These are phyloP conservation scores for Aureobasidium sp. DNA, from an alignment of 2,329 filamentous ascomycete species.

Conservation along the genomic window DNA sequence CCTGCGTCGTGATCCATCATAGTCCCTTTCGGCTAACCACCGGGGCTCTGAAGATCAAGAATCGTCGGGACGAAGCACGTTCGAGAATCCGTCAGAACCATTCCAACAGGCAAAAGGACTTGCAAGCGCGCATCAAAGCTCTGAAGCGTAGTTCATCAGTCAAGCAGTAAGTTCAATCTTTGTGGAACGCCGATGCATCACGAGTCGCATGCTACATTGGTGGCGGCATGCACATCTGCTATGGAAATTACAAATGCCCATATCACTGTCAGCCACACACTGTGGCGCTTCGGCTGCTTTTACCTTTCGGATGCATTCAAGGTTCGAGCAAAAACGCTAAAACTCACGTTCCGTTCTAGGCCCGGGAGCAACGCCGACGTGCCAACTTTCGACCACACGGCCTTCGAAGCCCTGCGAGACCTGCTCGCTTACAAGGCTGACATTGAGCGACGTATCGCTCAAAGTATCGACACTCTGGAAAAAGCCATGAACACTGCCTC, in stretches of 20 bases:
- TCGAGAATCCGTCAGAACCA: neutral
- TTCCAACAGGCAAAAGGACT: neutral
- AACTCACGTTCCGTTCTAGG: neutral
- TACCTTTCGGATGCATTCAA: neutral
- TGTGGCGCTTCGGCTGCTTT: neutral
- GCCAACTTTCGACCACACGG: neutral
- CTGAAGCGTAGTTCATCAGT: neutral
- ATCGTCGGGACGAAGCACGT: neutral
- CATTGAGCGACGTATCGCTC: neutral
- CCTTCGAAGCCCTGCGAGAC: neutral
- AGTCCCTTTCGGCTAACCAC: neutral
- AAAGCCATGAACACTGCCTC: neutral
- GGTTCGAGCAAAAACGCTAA: neutral
- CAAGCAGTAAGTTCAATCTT: neutral
- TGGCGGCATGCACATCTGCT: neutral
- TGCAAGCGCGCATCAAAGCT: neutral
- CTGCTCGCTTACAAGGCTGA: neutral
- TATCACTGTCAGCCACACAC: neutral
- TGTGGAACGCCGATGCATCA: neutral
- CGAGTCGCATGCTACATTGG: neutral
- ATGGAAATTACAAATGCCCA: neutral
- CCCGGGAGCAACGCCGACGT: neutral
- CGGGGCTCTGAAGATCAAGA: neutral
- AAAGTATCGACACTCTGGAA: neutral
- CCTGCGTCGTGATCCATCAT: neutral